Evolutionary conservation across 208 protist species (phyloP).

Genomic region (Crithidia thermophila): DNA sequence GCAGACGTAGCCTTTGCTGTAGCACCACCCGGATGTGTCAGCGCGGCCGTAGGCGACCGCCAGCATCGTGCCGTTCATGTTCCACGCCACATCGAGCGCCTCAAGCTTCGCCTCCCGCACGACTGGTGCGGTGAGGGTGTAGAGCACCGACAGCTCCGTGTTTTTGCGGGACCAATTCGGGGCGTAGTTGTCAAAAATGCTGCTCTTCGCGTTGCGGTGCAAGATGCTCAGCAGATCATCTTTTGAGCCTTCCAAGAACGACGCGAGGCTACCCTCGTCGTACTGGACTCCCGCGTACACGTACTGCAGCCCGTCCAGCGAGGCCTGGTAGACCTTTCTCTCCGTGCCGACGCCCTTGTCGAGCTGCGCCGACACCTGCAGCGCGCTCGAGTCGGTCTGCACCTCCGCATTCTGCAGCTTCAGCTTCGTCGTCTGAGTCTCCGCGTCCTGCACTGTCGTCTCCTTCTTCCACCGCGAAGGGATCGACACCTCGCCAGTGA

Average conservation of each 20-base stretch:
- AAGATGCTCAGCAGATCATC: conserved; percentile 66
- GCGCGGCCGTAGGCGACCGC: conserved; percentile 87
- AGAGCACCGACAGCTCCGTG: conserved; percentile 55
- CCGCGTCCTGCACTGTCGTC: conserved; percentile 31
- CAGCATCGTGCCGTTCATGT: conserved; percentile 78
- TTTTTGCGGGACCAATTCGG: conserved; percentile 82
- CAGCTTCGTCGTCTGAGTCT: conserved; percentile 56
- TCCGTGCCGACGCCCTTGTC: conserved; percentile 79
- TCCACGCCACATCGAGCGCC: conserved; percentile 81
- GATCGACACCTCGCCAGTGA: conserved; percentile 77
- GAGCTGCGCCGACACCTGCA: conserved; percentile 51
- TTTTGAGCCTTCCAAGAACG: conserved; percentile 62
- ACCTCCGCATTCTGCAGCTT: conserved; percentile 35
- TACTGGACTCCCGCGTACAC: conserved; percentile 65
- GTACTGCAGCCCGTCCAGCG: conserved; percentile 80
- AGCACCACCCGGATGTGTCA: conserved; percentile 89
- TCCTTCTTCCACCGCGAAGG: conserved; percentile 63
- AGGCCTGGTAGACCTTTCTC: conserved; percentile 45
- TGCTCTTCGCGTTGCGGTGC: conserved; percentile 70
- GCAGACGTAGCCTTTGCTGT: conserved; percentile 76
- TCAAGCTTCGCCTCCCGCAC: conserved; percentile 72
- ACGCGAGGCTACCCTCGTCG: conserved; percentile 59
- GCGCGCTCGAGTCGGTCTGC: conserved; percentile 72
- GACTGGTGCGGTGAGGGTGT: conserved; percentile 69
- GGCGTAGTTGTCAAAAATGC: conserved; percentile 83